Evolutionary conservation across 176 grass and related monocot species (phyloP), one percentile per base, ranked within the genome.

Genomic region (Oryza australiensis): DNA sequence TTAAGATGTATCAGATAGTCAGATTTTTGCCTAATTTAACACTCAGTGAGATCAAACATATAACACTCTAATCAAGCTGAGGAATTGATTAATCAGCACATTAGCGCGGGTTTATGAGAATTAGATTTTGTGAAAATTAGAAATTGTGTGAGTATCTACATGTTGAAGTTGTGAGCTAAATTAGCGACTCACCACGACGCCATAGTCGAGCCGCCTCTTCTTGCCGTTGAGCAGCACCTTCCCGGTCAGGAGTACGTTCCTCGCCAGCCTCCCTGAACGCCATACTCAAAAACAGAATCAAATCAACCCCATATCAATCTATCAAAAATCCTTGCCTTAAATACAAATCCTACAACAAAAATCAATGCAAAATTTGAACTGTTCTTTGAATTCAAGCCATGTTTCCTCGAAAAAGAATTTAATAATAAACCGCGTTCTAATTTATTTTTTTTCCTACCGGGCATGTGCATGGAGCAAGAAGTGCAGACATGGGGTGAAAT

Each of bases 191-290:
- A 92, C 93, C 91, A 99, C 85, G 66, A 89, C 66, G 78, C 96
- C 96, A 60, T 91, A 95, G 69, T 99, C 93, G 62, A 99, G 87
- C 62, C 93, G 87, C 86, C 96, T 91, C 84, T 92, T 99, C 85
- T 83, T 94, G 75, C 96, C 96, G 82, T 99, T 95, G 41, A 99
- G 88, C 26, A 95, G 76, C 73, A 99, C 96, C 43, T 83, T 95
- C 82, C 96, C 96, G 0, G 89, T 93, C 85, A 95, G 57, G 26
- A 99, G 85, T 80, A 99, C 91, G 67, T 95, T 95, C 34, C 87
- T 99, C 34, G 91, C 96, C 34, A 99, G 85, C 85, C 96, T 90
- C 82, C 96, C 96, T 99, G 77, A 67, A 89, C n/a, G 33, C 0
- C 0, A 26, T 9, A 22, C 59, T 27, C 38, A 79, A 40, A 38